These are phyloP conservation scores for Opeltia flavorubescens DNA, from an alignment of 495 filamentous ascomycete species.

Conservation along the genomic window DNA sequence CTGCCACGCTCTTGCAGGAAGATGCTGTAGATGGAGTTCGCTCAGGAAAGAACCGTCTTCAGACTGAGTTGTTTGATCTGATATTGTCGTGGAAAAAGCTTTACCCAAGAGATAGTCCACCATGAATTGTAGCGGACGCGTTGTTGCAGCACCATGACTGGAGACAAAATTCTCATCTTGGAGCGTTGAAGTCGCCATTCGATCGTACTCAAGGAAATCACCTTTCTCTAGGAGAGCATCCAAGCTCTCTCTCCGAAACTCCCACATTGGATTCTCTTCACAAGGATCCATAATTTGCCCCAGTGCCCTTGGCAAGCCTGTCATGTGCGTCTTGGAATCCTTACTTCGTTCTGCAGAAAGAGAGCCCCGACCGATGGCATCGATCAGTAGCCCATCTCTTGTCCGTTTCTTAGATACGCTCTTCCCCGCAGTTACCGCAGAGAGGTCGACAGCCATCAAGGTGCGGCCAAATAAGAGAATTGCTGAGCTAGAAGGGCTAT, in stretches of 20 bases:
- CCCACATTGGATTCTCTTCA: background rate
- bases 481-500: slow-evolving; percentile 32
- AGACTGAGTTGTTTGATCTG: slow-evolving; percentile 5
- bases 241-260: background rate
- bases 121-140: slow-evolving; percentile 20
- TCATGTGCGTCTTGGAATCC: background rate
- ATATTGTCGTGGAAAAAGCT: slow-evolving; percentile 33
- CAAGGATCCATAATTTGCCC: background rate
- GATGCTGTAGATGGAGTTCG: slow-evolving; percentile 22
- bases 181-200: background rate
- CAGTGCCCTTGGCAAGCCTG: background rate
- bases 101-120: slow-evolving; percentile 38
- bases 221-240: background rate
- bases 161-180: background rate
- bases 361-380: slow-evolving; percentile 50
- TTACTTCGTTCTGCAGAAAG: background rate
- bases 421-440: background rate
- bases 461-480: slow-evolving; percentile 32
- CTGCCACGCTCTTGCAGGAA: slow-evolving; percentile 36
- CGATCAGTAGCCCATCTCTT: slow-evolving; percentile 51
- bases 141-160: background rate
- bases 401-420: slow-evolving; percentile 39
- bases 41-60: slow-evolving; percentile 14
- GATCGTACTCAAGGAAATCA: background rate
- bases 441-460: slow-evolving; percentile 39